phyloP scores from a whole-genome alignment of 2,329 filamentous ascomycete genomes.

The Coniochaeta prunicola region DNA sequence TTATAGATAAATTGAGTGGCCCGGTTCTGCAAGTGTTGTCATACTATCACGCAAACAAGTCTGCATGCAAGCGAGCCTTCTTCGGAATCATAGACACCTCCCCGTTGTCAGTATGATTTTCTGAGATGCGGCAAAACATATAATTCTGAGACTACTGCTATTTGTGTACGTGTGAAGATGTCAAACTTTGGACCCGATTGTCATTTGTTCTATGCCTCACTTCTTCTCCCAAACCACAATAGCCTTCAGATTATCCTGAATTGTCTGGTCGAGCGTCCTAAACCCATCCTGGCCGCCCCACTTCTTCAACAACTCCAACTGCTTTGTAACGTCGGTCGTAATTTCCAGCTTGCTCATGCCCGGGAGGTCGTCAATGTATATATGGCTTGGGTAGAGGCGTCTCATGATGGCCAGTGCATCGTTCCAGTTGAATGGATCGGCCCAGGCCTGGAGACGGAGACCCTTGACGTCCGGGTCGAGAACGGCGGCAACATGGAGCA shows the following conservation, averaged over 20 bases:
- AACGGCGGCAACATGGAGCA: constrained; percentile 20
- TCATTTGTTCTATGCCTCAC: no score
- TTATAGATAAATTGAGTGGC: no score
- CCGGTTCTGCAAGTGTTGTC: no score
- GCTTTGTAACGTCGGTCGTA: constrained; percentile 1
- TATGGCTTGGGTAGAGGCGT: constrained; percentile 1
- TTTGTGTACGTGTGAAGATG: no score
- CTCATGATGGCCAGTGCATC: constrained; percentile 13
- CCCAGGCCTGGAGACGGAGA: constrained; percentile 19
- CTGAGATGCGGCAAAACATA: no score
- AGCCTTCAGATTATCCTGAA: constrained; percentile 2
- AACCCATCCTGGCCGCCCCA: constrained; percentile 6
- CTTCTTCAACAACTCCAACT: constrained; percentile 6
- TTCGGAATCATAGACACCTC: no score
- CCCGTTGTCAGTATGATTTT: no score
- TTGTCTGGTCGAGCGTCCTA: constrained; percentile 5
- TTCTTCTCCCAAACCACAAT: background rate
- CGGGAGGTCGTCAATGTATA: constrained; percentile 3
- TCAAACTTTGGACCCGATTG: no score
- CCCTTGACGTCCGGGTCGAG: constrained; percentile 17
- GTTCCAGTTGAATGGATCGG: constrained; percentile 16
- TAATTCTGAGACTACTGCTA: no score
- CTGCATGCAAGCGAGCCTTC: no score
- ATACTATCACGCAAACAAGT: no score
- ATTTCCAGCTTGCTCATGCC: background rate